Base-by-base conservation (phyloP, 73 alveolate species). In the Paramecium sonneborni region DNA sequence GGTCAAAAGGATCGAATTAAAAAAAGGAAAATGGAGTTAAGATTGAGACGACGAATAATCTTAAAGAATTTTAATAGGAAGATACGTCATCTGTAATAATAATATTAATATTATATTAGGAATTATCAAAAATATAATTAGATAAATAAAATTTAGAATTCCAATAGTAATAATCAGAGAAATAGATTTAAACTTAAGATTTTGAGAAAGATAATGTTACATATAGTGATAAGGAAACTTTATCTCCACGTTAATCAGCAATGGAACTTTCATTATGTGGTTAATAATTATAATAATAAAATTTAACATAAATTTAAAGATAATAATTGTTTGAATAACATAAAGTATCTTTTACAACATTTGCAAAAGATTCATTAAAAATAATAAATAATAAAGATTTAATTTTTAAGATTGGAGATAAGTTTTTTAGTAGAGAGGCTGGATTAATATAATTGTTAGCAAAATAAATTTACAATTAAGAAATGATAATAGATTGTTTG, bases 361-460 rank as follows among this genome's bases (percentile, higher is more conserved):
- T 96, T 85, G 86, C 85, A 23, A 90, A 93, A 95, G 97, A 96
- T 89, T 99, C 99, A 6, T 86, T 96, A 89, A 92, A 87, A 76
- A 85, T 96, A 14, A 74, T 98, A 3, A 92, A 93, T 57, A 95
- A 97, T 76, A 95, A 95, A 43, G 95, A 95, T 58, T 95, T 98
- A 30, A 94, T 98, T 28, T 86, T 98, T 18, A 97, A 94, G 92
- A 93, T 96, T 15, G 98, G 97, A 5, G 94, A 97, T 89, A 87
- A 94, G 48, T 93, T 97, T 38, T 97, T 92, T 76, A 93, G 98
- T 21, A 95, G 97, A 96, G 96, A 97, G 41, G 96, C 95, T 20
- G 98, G 98, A 10, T 95, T 96, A 8, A 99, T 99, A 7, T 85
- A 96, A 93, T 92, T 98, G 79, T 57, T 98, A 39, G 93, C 99